These are phyloP conservation scores for Nannizziopsis arthrosporioides DNA, from an alignment of 2,329 filamentous ascomycete genomes.

Conservation along the genomic window DNA sequence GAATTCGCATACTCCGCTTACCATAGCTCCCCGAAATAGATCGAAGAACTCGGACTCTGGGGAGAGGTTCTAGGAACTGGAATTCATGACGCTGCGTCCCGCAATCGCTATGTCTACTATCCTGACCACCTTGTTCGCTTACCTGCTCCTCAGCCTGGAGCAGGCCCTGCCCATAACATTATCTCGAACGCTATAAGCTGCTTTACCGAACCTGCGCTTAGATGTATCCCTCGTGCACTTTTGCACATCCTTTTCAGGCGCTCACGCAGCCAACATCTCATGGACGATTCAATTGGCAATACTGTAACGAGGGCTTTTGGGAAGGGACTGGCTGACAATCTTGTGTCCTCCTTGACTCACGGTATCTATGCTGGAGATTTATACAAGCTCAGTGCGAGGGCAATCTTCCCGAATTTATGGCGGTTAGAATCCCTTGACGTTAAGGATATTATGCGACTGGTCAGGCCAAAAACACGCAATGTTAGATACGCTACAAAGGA, in stretches of 20 bases:
- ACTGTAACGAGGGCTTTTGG: constrained; percentile 48
- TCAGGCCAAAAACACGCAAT: not conserved
- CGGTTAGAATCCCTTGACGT: constrained; percentile 33
- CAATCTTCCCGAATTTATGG: constrained; percentile 43
- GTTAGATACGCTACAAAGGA: constrained; percentile 8
- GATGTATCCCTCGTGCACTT: constrained; percentile 32
- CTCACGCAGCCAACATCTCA: constrained; percentile 25
- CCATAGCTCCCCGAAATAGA: constrained; percentile 25
- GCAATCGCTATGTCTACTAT: constrained; percentile 75
- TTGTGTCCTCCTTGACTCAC: constrained; percentile 65
- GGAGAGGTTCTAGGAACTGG: constrained; percentile 46
- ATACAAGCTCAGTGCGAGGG: constrained; percentile 62
- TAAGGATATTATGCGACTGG: not conserved
- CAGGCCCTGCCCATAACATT: constrained; percentile 20
- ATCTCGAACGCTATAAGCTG: constrained; percentile 26
- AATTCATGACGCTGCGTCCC: constrained; percentile 41
- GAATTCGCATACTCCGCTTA: not conserved
- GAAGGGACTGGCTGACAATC: constrained; percentile 52
- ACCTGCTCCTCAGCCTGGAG: constrained; percentile 35
- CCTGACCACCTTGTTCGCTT: constrained; percentile 65
- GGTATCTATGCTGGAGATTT: constrained; percentile 90
- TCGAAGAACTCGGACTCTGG: constrained; percentile 32
- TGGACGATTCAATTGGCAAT: constrained; percentile 60
- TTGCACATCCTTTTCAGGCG: constrained; percentile 23
- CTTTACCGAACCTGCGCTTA: constrained; percentile 46